A percentile compares a stretch with the other conserved stretches of the same genome.
Evolutionary conservation across 2,329 filamentous ascomycete species (phyloP).

Genomic region (Sclerotinia minor): DNA sequence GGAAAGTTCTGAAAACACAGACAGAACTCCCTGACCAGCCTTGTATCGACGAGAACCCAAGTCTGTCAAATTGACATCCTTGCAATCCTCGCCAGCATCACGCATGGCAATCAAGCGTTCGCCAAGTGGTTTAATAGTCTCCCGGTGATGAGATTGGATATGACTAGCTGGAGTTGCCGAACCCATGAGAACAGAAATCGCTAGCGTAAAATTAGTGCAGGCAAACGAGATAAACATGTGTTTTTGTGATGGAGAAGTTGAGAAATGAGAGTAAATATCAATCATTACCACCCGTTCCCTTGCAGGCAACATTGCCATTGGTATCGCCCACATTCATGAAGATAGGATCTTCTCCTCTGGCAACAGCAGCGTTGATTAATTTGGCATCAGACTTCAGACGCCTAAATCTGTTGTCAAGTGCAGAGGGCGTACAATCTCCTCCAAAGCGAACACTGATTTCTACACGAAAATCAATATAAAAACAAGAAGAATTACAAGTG

Average conservation of each 20-base stretch:
- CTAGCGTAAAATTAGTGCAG: constrained; percentile 12
- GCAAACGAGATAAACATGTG: not conserved
- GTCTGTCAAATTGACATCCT: constrained; percentile 17
- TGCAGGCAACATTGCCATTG: constrained; percentile 21
- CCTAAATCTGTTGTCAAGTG: constrained; percentile 46
- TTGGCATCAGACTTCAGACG: constrained; percentile 45
- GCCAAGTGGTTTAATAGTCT: constrained; percentile 20
- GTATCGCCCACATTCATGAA: constrained; percentile 37
- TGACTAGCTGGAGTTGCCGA: constrained; percentile 9
- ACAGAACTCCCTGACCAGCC: constrained; percentile 24
- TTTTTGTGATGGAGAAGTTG: constrained; percentile 25
- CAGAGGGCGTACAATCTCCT: constrained; percentile 41
- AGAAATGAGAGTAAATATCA: constrained; percentile 17
- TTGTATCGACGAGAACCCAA: constrained; percentile 19
- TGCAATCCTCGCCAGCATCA: constrained; percentile 10
- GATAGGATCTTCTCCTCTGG: constrained; percentile 42
- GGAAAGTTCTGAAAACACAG: not conserved
- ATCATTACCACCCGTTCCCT: constrained; percentile 22
- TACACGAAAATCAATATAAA: constrained; percentile 31
- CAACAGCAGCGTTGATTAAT: constrained; percentile 41
- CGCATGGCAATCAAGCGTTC: constrained; percentile 22
- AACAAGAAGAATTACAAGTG: constrained; percentile 7
- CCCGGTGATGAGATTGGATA: constrained; percentile 3
- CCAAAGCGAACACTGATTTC: constrained; percentile 38
- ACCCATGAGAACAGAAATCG: constrained; percentile 5